Evolutionary conservation across 805 yeast species (phyloP).

Genomic region (Blastobotrys robertii): DNA sequence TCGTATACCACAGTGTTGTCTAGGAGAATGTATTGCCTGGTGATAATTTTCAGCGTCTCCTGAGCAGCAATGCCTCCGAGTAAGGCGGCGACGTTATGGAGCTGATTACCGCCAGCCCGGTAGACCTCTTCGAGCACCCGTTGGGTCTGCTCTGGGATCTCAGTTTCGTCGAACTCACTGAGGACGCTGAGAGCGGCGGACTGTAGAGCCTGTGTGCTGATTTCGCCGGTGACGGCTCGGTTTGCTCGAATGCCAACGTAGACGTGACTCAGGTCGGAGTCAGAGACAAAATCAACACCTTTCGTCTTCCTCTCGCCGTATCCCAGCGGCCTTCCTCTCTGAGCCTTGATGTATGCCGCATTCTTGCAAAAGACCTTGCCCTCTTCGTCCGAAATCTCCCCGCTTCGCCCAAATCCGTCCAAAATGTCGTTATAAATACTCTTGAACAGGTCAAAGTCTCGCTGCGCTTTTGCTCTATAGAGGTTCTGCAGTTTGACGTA

Average conservation of each 20-base stretch:
- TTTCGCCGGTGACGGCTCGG: background rate
- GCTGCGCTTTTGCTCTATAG: constrained; percentile 45
- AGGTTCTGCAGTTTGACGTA: constrained; percentile 51
- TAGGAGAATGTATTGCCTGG: constrained; percentile 73
- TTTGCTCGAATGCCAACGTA: constrained; percentile 20
- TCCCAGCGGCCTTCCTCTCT: constrained; percentile 33
- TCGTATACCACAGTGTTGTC: constrained; percentile 64
- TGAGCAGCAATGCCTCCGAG: constrained; percentile 84
- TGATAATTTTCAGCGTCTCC: constrained; percentile 65
- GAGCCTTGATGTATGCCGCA: constrained; percentile 41
- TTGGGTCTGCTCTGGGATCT: constrained; percentile 10
- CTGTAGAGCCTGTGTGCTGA: background rate
- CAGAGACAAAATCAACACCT: constrained; percentile 10
- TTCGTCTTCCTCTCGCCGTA: constrained; percentile 13
- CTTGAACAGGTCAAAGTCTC: constrained; percentile 38
- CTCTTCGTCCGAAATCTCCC: constrained; percentile 29
- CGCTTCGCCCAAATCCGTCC: constrained; percentile 23
- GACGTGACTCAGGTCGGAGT: constrained; percentile 13
- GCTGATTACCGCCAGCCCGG: constrained; percentile 32
- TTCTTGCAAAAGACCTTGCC: constrained; percentile 52
- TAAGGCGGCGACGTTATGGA: constrained; percentile 54
- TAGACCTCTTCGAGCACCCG: constrained; percentile 37
- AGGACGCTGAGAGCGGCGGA: background rate
- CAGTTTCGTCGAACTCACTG: constrained; percentile 10
- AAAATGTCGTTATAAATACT: constrained; percentile 26